phyloP scores from a whole-genome alignment of 257 asterid genomes.

The Fraxinus americana region DNA sequence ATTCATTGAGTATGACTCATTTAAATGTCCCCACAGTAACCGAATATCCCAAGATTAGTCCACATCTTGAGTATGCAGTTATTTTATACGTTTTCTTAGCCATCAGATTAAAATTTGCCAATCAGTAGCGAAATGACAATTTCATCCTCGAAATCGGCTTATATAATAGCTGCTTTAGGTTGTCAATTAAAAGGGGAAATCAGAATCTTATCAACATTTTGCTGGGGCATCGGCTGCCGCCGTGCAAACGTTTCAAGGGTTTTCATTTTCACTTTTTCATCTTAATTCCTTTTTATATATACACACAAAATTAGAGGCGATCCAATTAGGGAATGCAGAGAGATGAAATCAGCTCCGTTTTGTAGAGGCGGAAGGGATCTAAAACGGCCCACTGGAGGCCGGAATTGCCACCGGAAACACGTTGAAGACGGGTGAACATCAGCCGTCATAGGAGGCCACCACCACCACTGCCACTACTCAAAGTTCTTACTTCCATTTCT shows the following conservation, averaged over 20 bases:
- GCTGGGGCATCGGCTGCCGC: background rate
- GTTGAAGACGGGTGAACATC: constrained; percentile 87
- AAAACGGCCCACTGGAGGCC: constrained; percentile 60
- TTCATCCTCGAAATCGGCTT: constrained; percentile 24
- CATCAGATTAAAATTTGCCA: constrained; percentile 27
- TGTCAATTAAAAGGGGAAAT: background rate
- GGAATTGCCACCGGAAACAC: constrained; percentile 93
- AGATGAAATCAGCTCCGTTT: constrained; percentile 58
- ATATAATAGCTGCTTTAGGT: constrained; percentile 17
- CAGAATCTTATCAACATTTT: background rate
- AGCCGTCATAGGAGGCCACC: no score
- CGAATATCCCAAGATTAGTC: background rate
- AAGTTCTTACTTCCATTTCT: background rate
- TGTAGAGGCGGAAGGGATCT: constrained; percentile 55
- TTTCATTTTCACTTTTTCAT: background rate
- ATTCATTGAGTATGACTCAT: no score
- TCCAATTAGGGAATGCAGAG: constrained; percentile 82
- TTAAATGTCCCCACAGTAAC: no score
- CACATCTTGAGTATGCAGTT: constrained; percentile 11
- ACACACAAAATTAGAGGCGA: background rate
- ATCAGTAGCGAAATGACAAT: background rate
- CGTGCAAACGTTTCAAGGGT: background rate
- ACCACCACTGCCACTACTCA: constrained; percentile 11
- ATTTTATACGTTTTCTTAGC: constrained; percentile 14
- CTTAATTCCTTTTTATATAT: background rate